Conservation (phyloP, 441 rosid species). For the Populus hybrid region DNA sequence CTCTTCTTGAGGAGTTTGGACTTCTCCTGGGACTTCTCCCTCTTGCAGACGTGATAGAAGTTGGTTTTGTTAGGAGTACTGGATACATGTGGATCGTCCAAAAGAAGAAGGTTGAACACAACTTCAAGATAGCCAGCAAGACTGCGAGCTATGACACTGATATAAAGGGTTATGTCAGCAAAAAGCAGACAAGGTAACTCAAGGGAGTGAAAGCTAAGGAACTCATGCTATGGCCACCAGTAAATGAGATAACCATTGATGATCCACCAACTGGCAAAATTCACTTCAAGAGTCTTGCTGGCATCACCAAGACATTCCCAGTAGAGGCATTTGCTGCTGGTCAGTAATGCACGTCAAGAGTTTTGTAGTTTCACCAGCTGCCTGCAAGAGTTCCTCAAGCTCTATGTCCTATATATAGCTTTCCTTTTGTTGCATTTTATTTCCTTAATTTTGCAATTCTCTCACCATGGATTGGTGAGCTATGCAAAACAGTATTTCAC, state of each 20-base stretch:
- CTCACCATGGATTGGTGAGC: neutral
- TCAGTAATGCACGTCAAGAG: slow-evolving; percentile 19
- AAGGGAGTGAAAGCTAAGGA: slow-evolving; percentile 63
- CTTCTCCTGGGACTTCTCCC: slow-evolving; percentile 61
- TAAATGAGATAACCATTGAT: slow-evolving; percentile 37
- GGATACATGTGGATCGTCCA: slow-evolving; percentile 61
- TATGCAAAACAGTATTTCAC: neutral
- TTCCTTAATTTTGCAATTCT: neutral
- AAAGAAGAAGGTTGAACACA: slow-evolving; percentile 44
- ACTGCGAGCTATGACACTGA: slow-evolving; percentile 43
- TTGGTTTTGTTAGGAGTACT: slow-evolving; percentile 41
- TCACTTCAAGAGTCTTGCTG: slow-evolving; percentile 58
- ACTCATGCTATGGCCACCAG: slow-evolving; percentile 44
- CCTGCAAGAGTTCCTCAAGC: neutral
- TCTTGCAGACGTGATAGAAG: slow-evolving; percentile 43
- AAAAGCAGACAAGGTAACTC: slow-evolving; percentile 46
- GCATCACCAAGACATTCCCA: slow-evolving; percentile 51
- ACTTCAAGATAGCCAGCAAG: slow-evolving; percentile 49
- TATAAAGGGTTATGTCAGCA: slow-evolving; percentile 34
- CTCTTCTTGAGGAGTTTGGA: slow-evolving; percentile 49
- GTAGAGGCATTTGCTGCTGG: slow-evolving; percentile 50
- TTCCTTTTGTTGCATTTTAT: neutral
- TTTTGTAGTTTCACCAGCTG: neutral
- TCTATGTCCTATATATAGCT: neutral
- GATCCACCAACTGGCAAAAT: slow-evolving; percentile 45